Evolutionary conservation across 2,329 filamentous ascomycete species (phyloP), one percentile per base, ranked within the genome.

Genomic region (Cercospora janseana): DNA sequence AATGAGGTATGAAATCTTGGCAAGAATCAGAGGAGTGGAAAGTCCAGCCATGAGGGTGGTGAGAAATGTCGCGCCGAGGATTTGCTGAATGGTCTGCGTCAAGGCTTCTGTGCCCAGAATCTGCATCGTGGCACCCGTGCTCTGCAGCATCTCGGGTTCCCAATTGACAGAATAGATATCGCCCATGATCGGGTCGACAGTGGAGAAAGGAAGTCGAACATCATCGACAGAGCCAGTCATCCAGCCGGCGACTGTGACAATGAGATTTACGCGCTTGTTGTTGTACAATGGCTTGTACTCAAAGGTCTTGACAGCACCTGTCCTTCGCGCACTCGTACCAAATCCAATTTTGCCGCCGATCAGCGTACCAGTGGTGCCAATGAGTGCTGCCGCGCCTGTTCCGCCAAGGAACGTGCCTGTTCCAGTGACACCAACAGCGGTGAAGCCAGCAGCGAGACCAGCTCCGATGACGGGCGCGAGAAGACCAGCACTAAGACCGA

Each of bases 171-270:
- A 96, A 72, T 98, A 98, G 12, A 98, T 84, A 66, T 98, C 93
- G 9, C 93, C 93, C 93, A 98, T 98, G 56, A 97, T 82, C 0
- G 94, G 89, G 68, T 98, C 91, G 5, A 98, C 86, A 0, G 94
- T 98, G 73, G 90, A 96, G 70, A 87, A 98, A 6, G 93, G 93
- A 63, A 98, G 72, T 53, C 93, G 87, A 42, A 98, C 91, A 68
- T 98, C 93, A 71, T 98, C 93, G 46, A 95, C 85, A 66, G 95
- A 97, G 63, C 94, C 93, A 31, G 89, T 96, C 87, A 98, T 94
- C 93, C 93, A 98, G 3, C 93, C 93, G 0, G 92, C 90, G 23
- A 98, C 82, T 0, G 93, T 97, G 29, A 98, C 83, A 57, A 98
- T 93, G 23, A 98, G 79, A 62, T 98, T 97, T 29, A 96, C 88